Conservation (phyloP, 1,139 yeast genomes). For the Sugiyamaella neomexicana region DNA sequence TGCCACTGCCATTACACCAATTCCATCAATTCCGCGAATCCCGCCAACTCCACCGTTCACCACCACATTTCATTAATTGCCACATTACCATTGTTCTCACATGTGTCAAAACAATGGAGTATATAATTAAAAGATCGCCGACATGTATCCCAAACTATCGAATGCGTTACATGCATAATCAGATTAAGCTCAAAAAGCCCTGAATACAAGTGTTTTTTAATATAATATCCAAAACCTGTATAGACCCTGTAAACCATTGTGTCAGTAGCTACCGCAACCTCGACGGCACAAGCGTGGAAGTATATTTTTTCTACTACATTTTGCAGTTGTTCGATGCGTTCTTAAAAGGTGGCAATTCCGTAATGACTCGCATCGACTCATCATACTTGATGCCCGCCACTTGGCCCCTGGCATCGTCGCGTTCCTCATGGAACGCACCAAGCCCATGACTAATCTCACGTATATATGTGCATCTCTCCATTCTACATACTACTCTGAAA, state of each 20-base stretch:
- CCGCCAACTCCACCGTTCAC: too few relatives aligned
- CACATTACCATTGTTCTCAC: not conserved
- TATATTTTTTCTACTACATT: too few relatives aligned
- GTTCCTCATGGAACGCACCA: not conserved
- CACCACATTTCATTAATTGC: too few relatives aligned
- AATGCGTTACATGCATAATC: not conserved
- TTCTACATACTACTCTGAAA: not conserved
- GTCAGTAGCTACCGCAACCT: too few relatives aligned
- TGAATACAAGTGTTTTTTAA: not conserved
- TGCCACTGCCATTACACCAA: too few relatives aligned
- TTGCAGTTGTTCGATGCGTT: too few relatives aligned
- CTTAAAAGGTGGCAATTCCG: not conserved
- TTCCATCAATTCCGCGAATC: too few relatives aligned
- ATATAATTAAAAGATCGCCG: too few relatives aligned
- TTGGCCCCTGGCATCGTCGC: not conserved
- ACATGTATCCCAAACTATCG: too few relatives aligned
- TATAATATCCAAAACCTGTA: too few relatives aligned
- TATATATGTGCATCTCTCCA: not conserved
- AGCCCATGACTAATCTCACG: constrained; percentile 11
- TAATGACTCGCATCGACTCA: not conserved
- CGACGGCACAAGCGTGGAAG: too few relatives aligned
- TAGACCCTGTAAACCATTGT: too few relatives aligned
- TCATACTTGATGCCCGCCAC: not conserved
- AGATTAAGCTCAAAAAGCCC: not conserved
- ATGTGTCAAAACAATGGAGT: not conserved